Evolutionary conservation across 2,329 filamentous ascomycete species (phyloP).

Genomic region (Fusarium circinatum): DNA sequence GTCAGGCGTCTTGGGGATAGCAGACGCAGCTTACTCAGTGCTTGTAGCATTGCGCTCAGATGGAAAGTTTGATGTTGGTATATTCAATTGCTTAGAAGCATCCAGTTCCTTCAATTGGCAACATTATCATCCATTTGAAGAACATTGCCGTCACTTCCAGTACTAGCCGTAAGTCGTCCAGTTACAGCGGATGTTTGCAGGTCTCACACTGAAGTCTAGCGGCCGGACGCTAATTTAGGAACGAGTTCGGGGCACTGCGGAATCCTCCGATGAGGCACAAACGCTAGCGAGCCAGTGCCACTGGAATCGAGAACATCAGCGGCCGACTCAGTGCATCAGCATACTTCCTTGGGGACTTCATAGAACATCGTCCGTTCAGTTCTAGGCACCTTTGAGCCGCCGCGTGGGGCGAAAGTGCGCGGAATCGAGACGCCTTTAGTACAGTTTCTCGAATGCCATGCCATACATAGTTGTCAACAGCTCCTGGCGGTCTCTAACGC

Average conservation of each 20-base stretch:
- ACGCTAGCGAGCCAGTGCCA: not conserved
- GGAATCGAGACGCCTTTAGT: not conserved
- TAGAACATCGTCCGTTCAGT: too few relatives aligned
- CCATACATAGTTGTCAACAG: not conserved
- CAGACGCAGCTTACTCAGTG: not conserved
- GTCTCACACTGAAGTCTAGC: not conserved
- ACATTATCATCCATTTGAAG: not conserved
- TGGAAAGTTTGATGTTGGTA: too few relatives aligned
- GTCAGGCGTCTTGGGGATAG: not conserved
- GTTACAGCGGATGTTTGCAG: not conserved
- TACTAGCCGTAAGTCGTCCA: not conserved
- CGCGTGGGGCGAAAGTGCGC: not conserved
- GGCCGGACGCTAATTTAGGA: not conserved
- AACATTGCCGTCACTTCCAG: not conserved
- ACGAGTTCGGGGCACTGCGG: not conserved
- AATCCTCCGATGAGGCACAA: not conserved
- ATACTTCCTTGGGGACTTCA: not conserved
- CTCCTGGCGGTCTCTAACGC: not conserved
- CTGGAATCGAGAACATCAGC: not conserved
- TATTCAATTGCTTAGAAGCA: not conserved
- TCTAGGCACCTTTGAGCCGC: not conserved
- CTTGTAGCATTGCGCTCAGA: not conserved
- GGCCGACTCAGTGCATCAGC: not conserved
- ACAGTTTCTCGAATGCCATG: not conserved
- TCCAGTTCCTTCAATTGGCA: not conserved